phyloP scores from a whole-genome alignment of 495 filamentous ascomycete genomes.

The Aspergillus bertholletiae region DNA sequence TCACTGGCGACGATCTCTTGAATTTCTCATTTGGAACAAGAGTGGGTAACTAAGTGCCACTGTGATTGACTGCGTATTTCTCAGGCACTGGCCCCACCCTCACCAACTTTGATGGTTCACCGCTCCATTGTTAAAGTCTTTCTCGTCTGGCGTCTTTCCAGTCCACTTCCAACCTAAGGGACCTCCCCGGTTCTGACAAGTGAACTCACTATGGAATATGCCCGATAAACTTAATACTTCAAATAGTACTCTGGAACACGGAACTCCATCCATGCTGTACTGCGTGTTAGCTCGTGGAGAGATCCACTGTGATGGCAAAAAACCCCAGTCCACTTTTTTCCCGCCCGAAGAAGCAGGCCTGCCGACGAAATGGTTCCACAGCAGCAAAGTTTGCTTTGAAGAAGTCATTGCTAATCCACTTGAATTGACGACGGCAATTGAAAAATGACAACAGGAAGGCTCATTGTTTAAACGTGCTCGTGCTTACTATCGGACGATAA shows the following conservation, averaged over 20 bases:
- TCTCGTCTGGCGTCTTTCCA: no score
- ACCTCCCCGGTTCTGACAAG: not conserved
- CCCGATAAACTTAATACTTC: no score
- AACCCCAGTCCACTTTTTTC: not conserved
- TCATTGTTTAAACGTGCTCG: no score
- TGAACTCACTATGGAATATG: not conserved
- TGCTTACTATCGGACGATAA: not conserved
- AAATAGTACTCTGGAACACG: not conserved
- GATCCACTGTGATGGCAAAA: slow-evolving; percentile 8
- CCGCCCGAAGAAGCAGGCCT: slow-evolving; percentile 10
- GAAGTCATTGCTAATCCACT: not conserved
- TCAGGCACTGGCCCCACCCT: not conserved
- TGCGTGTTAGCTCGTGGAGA: no score
- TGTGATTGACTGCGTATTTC: not conserved
- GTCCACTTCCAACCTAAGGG: no score
- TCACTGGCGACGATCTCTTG: not conserved
- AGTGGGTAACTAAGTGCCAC: no score
- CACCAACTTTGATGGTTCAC: no score
- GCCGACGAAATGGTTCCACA: slow-evolving; percentile 6
- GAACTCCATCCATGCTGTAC: no score
- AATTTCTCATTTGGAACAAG: not conserved
- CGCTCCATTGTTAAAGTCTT: no score
- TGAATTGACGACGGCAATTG: not conserved
- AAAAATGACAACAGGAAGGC: not conserved
- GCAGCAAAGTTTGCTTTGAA: not conserved